These are phyloP conservation scores for Serendipita sp. DNA, from an alignment of 768 basidiomycete species.

Conservation along the genomic window DNA sequence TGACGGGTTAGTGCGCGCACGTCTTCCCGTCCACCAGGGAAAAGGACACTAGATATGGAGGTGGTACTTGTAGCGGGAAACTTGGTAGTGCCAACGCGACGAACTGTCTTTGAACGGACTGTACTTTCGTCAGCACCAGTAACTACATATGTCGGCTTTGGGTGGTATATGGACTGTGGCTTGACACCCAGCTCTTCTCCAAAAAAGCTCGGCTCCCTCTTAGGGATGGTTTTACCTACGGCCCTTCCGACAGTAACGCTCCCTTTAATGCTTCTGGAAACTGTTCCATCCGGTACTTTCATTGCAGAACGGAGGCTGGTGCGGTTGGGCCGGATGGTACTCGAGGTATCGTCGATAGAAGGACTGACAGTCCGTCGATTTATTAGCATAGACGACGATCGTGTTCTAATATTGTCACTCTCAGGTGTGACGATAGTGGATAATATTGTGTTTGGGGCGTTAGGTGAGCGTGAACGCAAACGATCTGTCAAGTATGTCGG, in stretches of 20 bases:
- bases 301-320: no score
- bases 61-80: background rate
- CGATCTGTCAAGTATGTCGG: no score
- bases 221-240: background rate
- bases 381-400: no score
- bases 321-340: no score
- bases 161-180: background rate
- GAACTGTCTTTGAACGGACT: background rate
- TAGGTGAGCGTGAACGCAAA: no score
- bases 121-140: background rate
- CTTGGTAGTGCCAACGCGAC: background rate
- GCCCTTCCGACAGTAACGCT: background rate
- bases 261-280: background rate
- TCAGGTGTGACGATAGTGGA: no score
- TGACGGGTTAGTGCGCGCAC: background rate
- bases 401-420: no score
- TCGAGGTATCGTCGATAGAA: no score
- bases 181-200: background rate
- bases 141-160: background rate
- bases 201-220: background rate
- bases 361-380: no score
- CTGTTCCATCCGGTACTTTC: no score
- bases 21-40: background rate
- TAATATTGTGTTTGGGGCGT: no score
- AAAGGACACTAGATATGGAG: constrained; percentile 1